Conservation (phyloP, 2,329 filamentous ascomycete species). For the Fusarium udum region DNA sequence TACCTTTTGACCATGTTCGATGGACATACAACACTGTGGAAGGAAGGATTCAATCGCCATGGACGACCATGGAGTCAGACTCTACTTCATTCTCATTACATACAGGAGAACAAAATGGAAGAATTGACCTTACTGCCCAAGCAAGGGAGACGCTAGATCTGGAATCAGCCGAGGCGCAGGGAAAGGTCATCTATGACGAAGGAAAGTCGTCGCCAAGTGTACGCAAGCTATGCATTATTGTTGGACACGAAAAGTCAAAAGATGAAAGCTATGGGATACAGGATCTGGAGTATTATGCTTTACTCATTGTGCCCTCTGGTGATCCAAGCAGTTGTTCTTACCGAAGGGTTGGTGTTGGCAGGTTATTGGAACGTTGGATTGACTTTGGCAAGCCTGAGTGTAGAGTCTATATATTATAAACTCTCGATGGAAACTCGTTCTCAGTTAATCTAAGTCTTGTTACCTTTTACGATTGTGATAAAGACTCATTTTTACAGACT, state of each 20-base stretch:
- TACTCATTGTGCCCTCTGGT: neutral
- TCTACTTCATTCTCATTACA: slow-evolving; percentile 9
- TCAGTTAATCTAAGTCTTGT: too few relatives aligned
- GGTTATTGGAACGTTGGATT: slow-evolving; percentile 4
- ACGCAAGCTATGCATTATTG: slow-evolving; percentile 1
- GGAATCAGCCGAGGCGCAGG: neutral
- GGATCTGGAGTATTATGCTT: neutral
- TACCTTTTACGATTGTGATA: too few relatives aligned
- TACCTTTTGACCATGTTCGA: slow-evolving; percentile 26
- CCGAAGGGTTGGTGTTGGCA: slow-evolving; percentile 15
- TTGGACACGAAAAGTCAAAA: slow-evolving; percentile 1
- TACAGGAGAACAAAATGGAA: slow-evolving; percentile 5
- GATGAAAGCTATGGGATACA: neutral
- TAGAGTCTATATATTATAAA: neutral
- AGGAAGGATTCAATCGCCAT: slow-evolving; percentile 11
- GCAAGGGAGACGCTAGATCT: neutral
- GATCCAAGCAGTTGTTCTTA: neutral
- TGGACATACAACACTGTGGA: slow-evolving; percentile 10
- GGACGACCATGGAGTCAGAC: neutral
- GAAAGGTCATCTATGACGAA: slow-evolving; percentile 7
- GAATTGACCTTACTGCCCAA: neutral
- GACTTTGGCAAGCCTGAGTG: neutral
- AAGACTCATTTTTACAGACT: too few relatives aligned
- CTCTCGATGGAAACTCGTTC: neutral
- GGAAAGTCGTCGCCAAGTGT: neutral